Conservation (phyloP, 2,329 filamentous ascomycete genomes). For the Didymella segeticola region DNA sequence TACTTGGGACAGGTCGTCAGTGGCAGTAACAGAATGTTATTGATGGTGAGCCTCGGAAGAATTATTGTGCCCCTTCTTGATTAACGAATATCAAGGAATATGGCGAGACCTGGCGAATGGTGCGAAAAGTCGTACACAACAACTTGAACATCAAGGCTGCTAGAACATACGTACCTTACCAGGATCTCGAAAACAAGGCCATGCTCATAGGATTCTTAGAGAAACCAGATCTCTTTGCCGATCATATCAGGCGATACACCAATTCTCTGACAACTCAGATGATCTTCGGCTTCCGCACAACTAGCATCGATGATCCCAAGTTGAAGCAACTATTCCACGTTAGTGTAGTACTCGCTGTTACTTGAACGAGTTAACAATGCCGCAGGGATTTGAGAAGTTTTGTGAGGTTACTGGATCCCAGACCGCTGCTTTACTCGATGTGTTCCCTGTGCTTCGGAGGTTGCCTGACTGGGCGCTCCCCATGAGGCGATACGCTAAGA, state of each 20-base stretch:
- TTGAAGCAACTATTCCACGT: conserved; percentile 25
- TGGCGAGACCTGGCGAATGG: conserved; percentile 22
- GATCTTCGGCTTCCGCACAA: conserved; percentile 54
- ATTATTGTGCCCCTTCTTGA: neutral
- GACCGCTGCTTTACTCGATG: conserved; percentile 54
- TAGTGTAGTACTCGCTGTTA: conserved; percentile 15
- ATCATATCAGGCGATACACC: conserved; percentile 58
- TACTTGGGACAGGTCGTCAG: conserved; percentile 19
- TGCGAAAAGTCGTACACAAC: conserved; percentile 30
- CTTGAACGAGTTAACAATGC: neutral
- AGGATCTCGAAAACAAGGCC: conserved; percentile 62
- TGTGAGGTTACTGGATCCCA: conserved; percentile 52
- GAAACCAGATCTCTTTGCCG: conserved; percentile 50
- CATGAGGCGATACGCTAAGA: conserved; percentile 48
- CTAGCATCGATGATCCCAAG: conserved; percentile 24
- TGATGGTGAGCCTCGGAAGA: conserved; percentile 17
- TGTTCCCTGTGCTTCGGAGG: conserved; percentile 54
- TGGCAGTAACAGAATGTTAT: conserved; percentile 15
- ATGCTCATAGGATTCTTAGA: conserved; percentile 60
- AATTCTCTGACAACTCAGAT: conserved; percentile 59
- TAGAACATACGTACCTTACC: conserved; percentile 55
- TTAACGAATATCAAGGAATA: conserved; percentile 18
- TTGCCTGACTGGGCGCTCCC: conserved; percentile 47
- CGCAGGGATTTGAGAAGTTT: conserved; percentile 52
- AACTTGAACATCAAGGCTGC: conserved; percentile 29